Evolutionary conservation across 2,329 filamentous ascomycete species (phyloP), one percentile per base, ranked within the genome.

Genomic region (Allantophomopsis cytisporea): DNA sequence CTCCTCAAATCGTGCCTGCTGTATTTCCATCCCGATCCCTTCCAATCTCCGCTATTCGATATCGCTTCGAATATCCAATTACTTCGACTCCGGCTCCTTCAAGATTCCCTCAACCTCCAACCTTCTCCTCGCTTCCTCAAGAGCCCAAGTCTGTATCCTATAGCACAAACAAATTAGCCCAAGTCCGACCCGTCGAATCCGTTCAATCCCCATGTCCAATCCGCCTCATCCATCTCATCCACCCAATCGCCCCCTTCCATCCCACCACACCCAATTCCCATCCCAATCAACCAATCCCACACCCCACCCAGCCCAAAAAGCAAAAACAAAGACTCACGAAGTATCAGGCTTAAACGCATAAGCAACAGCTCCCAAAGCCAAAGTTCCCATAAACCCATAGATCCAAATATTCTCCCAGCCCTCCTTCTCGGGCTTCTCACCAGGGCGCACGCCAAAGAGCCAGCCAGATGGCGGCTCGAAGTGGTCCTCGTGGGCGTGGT

Each of bases 341-440:
- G 89, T 96, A 71, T 98, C 91, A 39, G 91, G 91, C 78, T 96
- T 96, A 61, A 91, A 96, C 46, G 85, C 86, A 65, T 94, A 86
- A 48, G 83, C 85, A 48, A 95, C 69, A 45, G 74, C 76, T 40
- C 79, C 80, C 48, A 86, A 68, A 20, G 76, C 63, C 55, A 94
- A 64, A 55, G 78, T 81, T 40, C 84, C 85, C 59, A 80, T 83
- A 62, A 94, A 87, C 37, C 88, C 87, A 59, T 83, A 84, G 59
- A 81, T 81, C 68, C 82, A 88, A 41, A 87, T 64, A 49, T 71
- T 77, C 72, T 98, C 91, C 91, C 91, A 98, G 39, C 89, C 91
- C 67, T 98, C 91, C 61, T 86, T 83, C 73, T 93, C 77, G 58
- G 85, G 79, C 71, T 95, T 94, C 76, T 95, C 85, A 46, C 88